Evolutionary conservation across 2,329 filamentous ascomycete genomes (phyloP).

Genomic region (Bipolaris cookei): DNA sequence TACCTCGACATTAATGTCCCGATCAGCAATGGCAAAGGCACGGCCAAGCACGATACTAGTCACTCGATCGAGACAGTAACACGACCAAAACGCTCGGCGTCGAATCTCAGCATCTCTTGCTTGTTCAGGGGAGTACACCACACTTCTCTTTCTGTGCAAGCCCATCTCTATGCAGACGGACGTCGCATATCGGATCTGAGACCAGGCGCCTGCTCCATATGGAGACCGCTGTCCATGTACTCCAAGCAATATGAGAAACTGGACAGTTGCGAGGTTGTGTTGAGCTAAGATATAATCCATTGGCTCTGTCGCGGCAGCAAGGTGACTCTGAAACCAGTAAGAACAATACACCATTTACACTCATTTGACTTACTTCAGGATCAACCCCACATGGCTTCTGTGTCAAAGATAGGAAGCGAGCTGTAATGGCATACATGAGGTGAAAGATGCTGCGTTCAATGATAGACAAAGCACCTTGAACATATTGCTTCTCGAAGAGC

Average conservation of each 20-base stretch:
- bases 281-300: slow-evolving; percentile 36
- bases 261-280: slow-evolving; percentile 34
- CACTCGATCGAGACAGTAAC: slow-evolving; percentile 35
- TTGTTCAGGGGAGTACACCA: slow-evolving; percentile 17
- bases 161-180: slow-evolving; percentile 39
- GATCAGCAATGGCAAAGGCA: slow-evolving; percentile 36
- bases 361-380: slow-evolving; percentile 19
- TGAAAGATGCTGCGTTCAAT: slow-evolving; percentile 33
- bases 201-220: slow-evolving; percentile 38
- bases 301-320: slow-evolving; percentile 30
- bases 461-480: slow-evolving; percentile 26
- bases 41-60: slow-evolving; percentile 35
- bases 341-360: not conserved
- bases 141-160: slow-evolving; percentile 34
- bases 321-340: slow-evolving; percentile 21
- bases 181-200: slow-evolving; percentile 36
- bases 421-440: slow-evolving; percentile 37
- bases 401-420: slow-evolving; percentile 35
- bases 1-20: slow-evolving; percentile 40
- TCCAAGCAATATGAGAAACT: slow-evolving; percentile 35
- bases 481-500: slow-evolving; percentile 30
- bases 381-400: slow-evolving; percentile 35
- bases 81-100: slow-evolving; percentile 36
- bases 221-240: slow-evolving; percentile 37
- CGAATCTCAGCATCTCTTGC: slow-evolving; percentile 32